Evolutionary conservation across 192 early-diverging fungal genomes (phyloP).

Genomic region (Funneliformis geosporum): DNA sequence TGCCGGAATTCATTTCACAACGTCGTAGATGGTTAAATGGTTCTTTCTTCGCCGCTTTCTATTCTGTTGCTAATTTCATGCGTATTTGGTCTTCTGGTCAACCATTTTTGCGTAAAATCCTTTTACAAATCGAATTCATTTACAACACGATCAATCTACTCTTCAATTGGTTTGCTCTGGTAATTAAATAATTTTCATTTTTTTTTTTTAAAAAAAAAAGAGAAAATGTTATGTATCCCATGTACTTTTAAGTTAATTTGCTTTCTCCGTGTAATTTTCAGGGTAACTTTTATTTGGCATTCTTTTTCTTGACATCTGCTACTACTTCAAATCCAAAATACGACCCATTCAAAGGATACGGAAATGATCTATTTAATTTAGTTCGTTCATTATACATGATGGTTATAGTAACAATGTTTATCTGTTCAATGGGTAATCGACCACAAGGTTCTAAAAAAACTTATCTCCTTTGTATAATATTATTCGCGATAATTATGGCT

Average conservation of each 20-base stretch:
- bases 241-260: background rate
- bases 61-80: conserved; percentile 72
- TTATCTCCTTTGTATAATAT: conserved; percentile 64
- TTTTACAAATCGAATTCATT: conserved; percentile 71
- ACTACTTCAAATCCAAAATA: conserved; percentile 46
- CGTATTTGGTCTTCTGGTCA: conserved; percentile 75
- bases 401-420: conserved; percentile 78
- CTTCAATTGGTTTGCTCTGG: conserved; percentile 86
- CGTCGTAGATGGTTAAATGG: conserved; percentile 93
- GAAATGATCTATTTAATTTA: conserved; percentile 62
- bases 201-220: conserved; percentile 36
- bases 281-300: conserved; percentile 80
- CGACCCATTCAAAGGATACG: conserved; percentile 61
- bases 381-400: conserved; percentile 77
- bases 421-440: conserved; percentile 87
- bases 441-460: conserved; percentile 84
- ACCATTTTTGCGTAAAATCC: conserved; percentile 60
- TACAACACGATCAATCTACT: conserved; percentile 80
- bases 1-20: conserved; percentile 91
- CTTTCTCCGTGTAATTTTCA: conserved; percentile 6
- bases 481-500: conserved; percentile 85
- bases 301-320: conserved; percentile 67
- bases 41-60: conserved; percentile 86
- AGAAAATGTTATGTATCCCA: background rate
- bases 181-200: conserved; percentile 11